Percentiles rank a stretch among this genome's conserved stretches.
Conservation (phyloP, 495 filamentous ascomycete genomes). For the Astrocystis sublimbata region DNA sequence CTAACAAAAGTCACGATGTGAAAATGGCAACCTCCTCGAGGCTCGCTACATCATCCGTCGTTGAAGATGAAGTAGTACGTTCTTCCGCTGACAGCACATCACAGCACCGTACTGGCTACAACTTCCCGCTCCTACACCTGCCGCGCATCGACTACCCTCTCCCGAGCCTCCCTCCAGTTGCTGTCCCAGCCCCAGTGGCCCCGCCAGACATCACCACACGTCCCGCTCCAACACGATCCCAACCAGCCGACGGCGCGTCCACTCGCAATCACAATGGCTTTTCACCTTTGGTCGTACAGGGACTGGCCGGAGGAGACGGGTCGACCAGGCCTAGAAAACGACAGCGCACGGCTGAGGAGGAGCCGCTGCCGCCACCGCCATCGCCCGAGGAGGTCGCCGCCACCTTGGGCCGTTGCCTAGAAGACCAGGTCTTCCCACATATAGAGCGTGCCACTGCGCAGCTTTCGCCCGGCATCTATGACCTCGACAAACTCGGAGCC, state of each 20-base stretch:
- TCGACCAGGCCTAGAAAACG: not conserved
- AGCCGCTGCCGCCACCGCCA: too few species aligned
- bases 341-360: conserved; percentile 1
- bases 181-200: too few species aligned
- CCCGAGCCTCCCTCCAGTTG: too few species aligned
- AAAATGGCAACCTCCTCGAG: not conserved
- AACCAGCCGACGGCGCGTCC: not conserved
- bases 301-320: not conserved
- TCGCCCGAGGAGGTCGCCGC: conserved; percentile 7
- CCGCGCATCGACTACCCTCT: not conserved
- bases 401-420: conserved; percentile 29
- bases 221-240: not conserved
- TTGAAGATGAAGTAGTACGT: not conserved
- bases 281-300: not conserved
- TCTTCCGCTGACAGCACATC: not conserved
- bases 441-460: conserved; percentile 27
- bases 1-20: not conserved
- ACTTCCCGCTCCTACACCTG: not conserved
- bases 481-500: conserved; percentile 28
- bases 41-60: not conserved
- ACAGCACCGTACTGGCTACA: too few species aligned
- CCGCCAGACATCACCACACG: too few species aligned
- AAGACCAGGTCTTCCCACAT: conserved; percentile 40
- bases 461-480: conserved; percentile 23
- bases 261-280: not conserved